Conservation (phyloP, 176 grass and related monocot species). For the Chloris gayana region DNA sequence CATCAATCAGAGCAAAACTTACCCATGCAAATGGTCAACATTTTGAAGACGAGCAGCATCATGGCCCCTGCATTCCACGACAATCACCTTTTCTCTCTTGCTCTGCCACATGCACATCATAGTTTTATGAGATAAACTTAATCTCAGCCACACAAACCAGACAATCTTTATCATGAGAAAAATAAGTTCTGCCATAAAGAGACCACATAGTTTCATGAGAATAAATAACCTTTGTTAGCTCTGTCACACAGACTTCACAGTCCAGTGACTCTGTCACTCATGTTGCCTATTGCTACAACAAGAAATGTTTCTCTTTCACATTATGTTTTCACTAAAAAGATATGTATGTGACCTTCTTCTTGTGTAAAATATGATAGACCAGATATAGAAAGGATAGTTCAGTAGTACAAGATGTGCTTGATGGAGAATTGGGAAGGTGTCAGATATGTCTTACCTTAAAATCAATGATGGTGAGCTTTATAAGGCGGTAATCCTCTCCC, state of each 20-base stretch:
- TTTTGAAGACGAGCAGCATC: constrained; percentile 91
- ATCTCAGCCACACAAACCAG: background rate
- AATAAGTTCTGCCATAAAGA: background rate
- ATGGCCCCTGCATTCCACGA: constrained; percentile 95
- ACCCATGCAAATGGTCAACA: constrained; percentile 85
- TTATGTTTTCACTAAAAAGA: constrained; percentile 3
- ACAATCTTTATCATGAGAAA: background rate
- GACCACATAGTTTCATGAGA: constrained; percentile 12
- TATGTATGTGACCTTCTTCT: background rate
- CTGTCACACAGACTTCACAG: background rate
- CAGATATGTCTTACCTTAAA: constrained; percentile 63
- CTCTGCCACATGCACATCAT: constrained; percentile 53
- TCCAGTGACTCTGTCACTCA: background rate
- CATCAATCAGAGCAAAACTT: constrained; percentile 26
- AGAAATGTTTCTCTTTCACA: background rate
- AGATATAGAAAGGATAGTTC: constrained; percentile 2
- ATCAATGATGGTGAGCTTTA: constrained; percentile 91
- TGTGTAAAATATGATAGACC: background rate
- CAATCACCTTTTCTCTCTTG: constrained; percentile 71
- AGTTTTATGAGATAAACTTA: constrained; percentile 20
- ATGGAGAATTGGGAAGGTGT: background rate
- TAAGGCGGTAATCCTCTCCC: constrained; percentile 92
- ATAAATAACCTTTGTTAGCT: background rate
- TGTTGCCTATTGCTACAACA: background rate
- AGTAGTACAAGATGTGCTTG: constrained; percentile 32